A percentile compares a stretch with the other conserved stretches of the same genome.
Conservation (phyloP, 345 rosid genomes). For the Hevea brasiliensis region DNA sequence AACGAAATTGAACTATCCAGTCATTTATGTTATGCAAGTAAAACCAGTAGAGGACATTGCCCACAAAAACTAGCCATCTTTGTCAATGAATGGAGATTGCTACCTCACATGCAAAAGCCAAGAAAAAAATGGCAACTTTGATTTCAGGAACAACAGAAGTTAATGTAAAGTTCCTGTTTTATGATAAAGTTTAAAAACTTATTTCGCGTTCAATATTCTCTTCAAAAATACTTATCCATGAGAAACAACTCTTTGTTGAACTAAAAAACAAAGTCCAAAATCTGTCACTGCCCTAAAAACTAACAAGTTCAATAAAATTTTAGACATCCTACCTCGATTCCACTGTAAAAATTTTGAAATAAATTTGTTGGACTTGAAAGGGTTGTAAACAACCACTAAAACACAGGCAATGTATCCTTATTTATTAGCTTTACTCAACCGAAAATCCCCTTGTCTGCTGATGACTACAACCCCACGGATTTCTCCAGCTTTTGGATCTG, state of each 20-base stretch:
- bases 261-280: conserved; percentile 12
- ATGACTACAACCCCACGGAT: conserved; percentile 46
- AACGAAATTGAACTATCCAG: no score
- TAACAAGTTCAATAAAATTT: background rate
- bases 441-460: background rate
- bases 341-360: conserved; percentile 15
- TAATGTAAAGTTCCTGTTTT: background rate
- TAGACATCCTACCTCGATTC: conserved; percentile 29
- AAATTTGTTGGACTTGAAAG: conserved; percentile 13
- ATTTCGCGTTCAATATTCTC: background rate
- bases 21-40: no score
- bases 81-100: no score
- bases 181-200: conserved; percentile 6
- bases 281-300: conserved; percentile 17
- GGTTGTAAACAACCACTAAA: conserved; percentile 26
- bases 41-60: no score
- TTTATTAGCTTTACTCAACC: conserved; percentile 13
- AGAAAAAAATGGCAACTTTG: no score
- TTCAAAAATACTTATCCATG: background rate
- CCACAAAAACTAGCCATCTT: no score
- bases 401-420: conserved; percentile 27
- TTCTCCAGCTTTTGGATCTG: conserved; percentile 74
- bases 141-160: background rate
- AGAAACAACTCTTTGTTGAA: background rate
- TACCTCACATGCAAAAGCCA: no score